phyloP scores from a whole-genome alignment of 2,329 filamentous ascomycete genomes.

The Pyrenochaeta sp. region DNA sequence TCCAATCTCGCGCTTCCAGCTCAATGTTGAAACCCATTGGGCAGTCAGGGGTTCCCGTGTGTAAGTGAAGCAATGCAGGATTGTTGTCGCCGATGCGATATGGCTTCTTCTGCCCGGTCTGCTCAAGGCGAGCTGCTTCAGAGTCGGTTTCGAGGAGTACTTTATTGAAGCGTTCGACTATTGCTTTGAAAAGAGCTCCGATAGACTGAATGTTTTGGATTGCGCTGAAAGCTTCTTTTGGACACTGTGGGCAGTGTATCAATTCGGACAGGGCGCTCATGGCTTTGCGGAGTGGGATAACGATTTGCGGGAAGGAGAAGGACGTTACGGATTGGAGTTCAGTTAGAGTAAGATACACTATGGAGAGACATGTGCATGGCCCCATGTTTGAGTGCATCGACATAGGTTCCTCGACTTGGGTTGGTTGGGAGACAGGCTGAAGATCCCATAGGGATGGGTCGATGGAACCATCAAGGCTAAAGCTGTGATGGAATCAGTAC shows the following conservation, averaged over 20 bases:
- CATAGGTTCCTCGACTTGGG: constrained; percentile 2
- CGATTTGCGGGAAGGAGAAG: constrained; percentile 54
- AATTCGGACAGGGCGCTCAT: constrained; percentile 51
- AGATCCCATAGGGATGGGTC: constrained; percentile 41
- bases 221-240: constrained; percentile 50
- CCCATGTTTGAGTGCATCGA: constrained; percentile 13
- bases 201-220: constrained; percentile 57
- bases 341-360: constrained; percentile 56
- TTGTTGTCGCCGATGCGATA: constrained; percentile 56
- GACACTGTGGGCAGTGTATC: constrained; percentile 54
- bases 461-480: constrained; percentile 21
- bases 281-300: constrained; percentile 53
- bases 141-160: constrained; percentile 51
- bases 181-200: constrained; percentile 51
- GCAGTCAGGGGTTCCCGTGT: constrained; percentile 54
- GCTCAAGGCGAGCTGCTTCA: constrained; percentile 47
- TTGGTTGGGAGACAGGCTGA: neutral
- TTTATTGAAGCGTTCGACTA: constrained; percentile 54
- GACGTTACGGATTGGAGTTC: constrained; percentile 50
- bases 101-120: constrained; percentile 47
- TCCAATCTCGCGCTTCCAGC: constrained; percentile 56
- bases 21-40: constrained; percentile 56
- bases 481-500: constrained; percentile 12
- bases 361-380: constrained; percentile 56
- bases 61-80: constrained; percentile 49